These are phyloP conservation scores for Mycena haematopus DNA, from an alignment of 768 basidiomycete species.

Conservation along the genomic window DNA sequence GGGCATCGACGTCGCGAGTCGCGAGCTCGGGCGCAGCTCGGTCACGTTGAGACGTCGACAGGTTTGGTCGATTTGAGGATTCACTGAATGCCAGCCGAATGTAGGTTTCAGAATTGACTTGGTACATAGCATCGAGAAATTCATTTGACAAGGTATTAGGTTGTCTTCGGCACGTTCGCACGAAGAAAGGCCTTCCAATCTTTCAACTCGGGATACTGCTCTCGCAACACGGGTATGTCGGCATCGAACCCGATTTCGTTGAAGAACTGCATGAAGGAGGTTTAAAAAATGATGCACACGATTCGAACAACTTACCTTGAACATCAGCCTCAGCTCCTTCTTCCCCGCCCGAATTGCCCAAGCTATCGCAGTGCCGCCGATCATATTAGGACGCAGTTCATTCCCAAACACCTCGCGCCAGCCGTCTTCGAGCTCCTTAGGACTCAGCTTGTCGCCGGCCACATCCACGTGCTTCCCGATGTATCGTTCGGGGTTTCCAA, in stretches of 20 bases:
- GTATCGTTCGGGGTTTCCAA: slow-evolving; percentile 10
- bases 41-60: no score
- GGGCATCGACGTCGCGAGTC: no score
- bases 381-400: slow-evolving; percentile 15
- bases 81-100: no score
- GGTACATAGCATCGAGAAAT: no score
- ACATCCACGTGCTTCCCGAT: slow-evolving; percentile 18
- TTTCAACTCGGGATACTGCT: slow-evolving; percentile 23
- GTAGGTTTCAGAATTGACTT: no score
- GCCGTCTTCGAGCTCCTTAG: slow-evolving; percentile 16
- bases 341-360: slow-evolving; percentile 7
- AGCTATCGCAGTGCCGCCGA: slow-evolving; percentile 8
- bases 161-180: no score
- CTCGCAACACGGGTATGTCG: slow-evolving; percentile 23
- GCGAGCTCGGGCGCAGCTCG: no score
- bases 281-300: neutral
- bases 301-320: slow-evolving; percentile 13
- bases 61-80: no score
- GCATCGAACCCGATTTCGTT: slow-evolving; percentile 24
- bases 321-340: slow-evolving; percentile 26
- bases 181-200: slow-evolving; percentile 23
- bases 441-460: slow-evolving; percentile 18
- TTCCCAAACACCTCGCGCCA: slow-evolving; percentile 26
- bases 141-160: no score
- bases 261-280: slow-evolving; percentile 10